Base-by-base conservation (phyloP, 2,329 filamentous ascomycete species). In the Microcera coccophila region DNA sequence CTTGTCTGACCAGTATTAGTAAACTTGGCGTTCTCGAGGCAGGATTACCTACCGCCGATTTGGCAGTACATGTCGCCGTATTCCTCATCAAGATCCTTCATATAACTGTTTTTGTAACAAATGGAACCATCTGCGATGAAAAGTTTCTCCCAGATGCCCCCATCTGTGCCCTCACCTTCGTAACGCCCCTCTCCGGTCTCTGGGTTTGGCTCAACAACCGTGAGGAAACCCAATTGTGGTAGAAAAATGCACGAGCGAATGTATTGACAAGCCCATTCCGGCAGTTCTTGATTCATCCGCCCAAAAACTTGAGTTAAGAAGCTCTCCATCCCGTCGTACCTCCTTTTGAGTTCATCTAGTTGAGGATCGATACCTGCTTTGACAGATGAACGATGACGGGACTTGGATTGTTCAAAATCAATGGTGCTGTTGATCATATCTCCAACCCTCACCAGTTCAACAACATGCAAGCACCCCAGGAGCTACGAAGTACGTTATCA, bases 211-310 rank as follows among this genome's bases (percentile, higher is more conserved):
- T 89, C 78, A 14, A 95, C 82, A 0, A 85, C 82, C 3, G 90
- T 86, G 28, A 96, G 76, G 60, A 96, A 98, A 0, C 93, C 93
- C 28, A 96, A 79, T 57, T 95, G 90, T 1, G 90, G 91, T 48
- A 95, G 85, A 62, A 93, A 95, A 15, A 93, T 85, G 49, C 94
- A 94, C 41, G 90, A 90, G 24, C 75, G 71, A 12, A 84, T 66
- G 45, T 77, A 72, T 21, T 66, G 61, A 19, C 63, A 62, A 15
- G 73, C 72, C 72, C 75, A 75, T 45, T 76, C 71, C 1, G 90
- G 84, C 16, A 93, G 70, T 2, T 74, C 72, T 12, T 66, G 63
- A 1, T 78, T 77, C 43, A 95, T 71, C n/a, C 79, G 75, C 15
- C 73, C 70, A 4, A 83, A 82, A 2, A 89, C 79, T 40, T 81